Conservation (phyloP, 768 basidiomycete species). For the Xerocomus potaroensis region DNA sequence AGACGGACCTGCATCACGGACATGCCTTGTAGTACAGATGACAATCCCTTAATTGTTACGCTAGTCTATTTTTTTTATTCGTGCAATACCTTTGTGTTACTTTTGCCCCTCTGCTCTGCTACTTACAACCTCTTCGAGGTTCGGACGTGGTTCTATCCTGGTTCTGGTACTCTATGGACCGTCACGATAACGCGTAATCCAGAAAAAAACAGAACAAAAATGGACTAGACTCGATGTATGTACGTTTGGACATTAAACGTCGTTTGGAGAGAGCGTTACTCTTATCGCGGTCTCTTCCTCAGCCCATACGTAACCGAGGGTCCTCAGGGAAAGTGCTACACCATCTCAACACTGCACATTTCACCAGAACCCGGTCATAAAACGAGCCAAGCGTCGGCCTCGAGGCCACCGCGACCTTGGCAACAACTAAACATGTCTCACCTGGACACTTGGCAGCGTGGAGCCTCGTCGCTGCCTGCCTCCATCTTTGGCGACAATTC, state of each 20-base stretch:
- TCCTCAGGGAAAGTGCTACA: neutral
- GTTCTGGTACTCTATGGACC: conserved; percentile 14
- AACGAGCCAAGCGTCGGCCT: too few relatives aligned
- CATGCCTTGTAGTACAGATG: conserved; percentile 12
- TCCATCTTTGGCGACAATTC: conserved; percentile 15
- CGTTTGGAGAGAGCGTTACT: too few relatives aligned
- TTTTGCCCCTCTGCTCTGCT: conserved; percentile 6
- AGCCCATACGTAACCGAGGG: conserved; percentile 9
- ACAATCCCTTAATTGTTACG: conserved; percentile 25
- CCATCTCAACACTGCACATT: neutral
- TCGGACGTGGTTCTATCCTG: conserved; percentile 10
- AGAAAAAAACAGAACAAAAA: conserved; percentile 77
- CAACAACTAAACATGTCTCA: conserved; percentile 17
- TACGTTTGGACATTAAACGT: conserved; percentile 27
- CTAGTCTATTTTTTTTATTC: conserved; percentile 25
- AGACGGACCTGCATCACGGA: conserved; percentile 25
- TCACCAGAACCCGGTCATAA: neutral
- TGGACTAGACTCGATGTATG: conserved; percentile 85
- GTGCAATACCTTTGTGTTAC: conserved; percentile 11
- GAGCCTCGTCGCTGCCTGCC: conserved; percentile 86
- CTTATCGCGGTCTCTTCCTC: neutral
- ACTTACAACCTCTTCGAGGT: conserved; percentile 2
- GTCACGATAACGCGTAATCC: conserved; percentile 5
- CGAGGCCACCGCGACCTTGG: too few relatives aligned
- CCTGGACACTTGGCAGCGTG: conserved; percentile 51